These are phyloP conservation scores for Giardia muris DNA, from an alignment of 208 protist species.

Conservation along the genomic window DNA sequence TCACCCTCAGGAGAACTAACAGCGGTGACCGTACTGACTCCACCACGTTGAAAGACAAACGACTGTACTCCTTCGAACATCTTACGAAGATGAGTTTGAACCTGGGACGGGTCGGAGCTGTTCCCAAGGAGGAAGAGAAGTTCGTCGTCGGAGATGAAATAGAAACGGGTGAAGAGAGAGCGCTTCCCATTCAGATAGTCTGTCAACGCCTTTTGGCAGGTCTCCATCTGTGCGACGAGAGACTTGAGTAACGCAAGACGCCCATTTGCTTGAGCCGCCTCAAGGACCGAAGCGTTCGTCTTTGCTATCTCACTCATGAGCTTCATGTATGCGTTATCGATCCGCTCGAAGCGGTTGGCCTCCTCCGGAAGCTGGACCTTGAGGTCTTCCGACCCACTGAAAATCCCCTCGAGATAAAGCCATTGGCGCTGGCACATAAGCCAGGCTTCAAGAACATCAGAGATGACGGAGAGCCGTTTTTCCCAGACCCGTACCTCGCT, in stretches of 20 bases:
- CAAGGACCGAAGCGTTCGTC: conserved; percentile 53
- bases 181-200: conserved; percentile 93
- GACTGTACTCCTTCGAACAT: conserved; percentile 85
- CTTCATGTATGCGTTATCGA: conserved; percentile 64
- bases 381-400: conserved; percentile 90
- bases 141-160: conserved; percentile 96
- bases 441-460: conserved; percentile 84
- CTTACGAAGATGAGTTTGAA: conserved; percentile 93
- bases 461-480: conserved; percentile 70
- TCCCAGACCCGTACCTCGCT: conserved; percentile 83
- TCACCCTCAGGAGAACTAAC: conserved; percentile 85
- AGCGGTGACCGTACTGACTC: conserved; percentile 67
- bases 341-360: conserved; percentile 64
- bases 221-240: conserved; percentile 72
- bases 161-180: conserved; percentile 87
- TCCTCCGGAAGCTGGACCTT: conserved; percentile 86
- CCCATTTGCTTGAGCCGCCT: conserved; percentile 65
- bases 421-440: conserved; percentile 89
- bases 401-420: conserved; percentile 97
- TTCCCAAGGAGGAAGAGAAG: conserved; percentile 83
- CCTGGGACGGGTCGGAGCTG: conserved; percentile 64
- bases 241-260: conserved; percentile 70
- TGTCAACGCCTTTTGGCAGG: conserved; percentile 85
- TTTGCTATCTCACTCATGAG: conserved; percentile 47
- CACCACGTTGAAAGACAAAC: conserved; percentile 66